Percentiles rank a stretch among this genome's conserved stretches.
Evolutionary conservation across 2,329 filamentous ascomycete species (phyloP).

Genomic region (Sporothrix brasiliensis): DNA sequence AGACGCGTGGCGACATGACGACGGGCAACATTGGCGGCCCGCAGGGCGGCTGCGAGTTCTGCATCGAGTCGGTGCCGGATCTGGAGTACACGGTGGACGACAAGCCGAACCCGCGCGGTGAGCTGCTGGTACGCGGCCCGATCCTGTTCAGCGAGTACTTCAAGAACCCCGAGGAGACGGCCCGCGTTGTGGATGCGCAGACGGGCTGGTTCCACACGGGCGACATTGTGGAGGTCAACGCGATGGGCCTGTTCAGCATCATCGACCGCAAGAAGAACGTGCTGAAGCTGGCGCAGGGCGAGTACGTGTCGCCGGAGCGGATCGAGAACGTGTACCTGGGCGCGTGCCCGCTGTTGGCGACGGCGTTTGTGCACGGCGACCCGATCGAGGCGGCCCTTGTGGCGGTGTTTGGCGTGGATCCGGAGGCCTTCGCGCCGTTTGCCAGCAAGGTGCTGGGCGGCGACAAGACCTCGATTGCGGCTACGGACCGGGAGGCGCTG

Average conservation of each 20-base stretch:
- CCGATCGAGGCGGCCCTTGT: slow-evolving; percentile 79
- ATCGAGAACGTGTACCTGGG: slow-evolving; percentile 94
- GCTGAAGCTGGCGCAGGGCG: slow-evolving; percentile 95
- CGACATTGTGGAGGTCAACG: slow-evolving; percentile 85
- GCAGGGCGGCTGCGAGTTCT: slow-evolving; percentile 69
- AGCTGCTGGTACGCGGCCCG: slow-evolving; percentile 81
- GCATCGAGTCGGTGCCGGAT: slow-evolving; percentile 84
- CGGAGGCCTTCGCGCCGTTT: slow-evolving; percentile 78
- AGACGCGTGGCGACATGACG: slow-evolving; percentile 70
- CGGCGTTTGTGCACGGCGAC: slow-evolving; percentile 90
- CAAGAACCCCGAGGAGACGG: slow-evolving; percentile 85
- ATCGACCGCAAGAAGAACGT: slow-evolving; percentile 98
- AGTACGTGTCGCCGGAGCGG: slow-evolving; percentile 96
- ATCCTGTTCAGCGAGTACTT: slow-evolving; percentile 84
- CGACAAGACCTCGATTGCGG: slow-evolving; percentile 48
- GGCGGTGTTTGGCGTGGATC: slow-evolving; percentile 84
- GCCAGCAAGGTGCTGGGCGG: slow-evolving; percentile 72
- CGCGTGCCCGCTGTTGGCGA: slow-evolving; percentile 74
- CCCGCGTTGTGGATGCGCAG: slow-evolving; percentile 77
- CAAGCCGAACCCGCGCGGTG: slow-evolving; percentile 85
- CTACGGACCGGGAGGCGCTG: slow-evolving; percentile 68
- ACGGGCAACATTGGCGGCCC: slow-evolving; percentile 81
- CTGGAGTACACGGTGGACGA: slow-evolving; percentile 91
- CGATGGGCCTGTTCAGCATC: slow-evolving; percentile 83
- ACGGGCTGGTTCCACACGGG: slow-evolving; percentile 93